Conservation (phyloP, 1,284 basidiomycete species). For the Stygiomarasmius scandens region DNA sequence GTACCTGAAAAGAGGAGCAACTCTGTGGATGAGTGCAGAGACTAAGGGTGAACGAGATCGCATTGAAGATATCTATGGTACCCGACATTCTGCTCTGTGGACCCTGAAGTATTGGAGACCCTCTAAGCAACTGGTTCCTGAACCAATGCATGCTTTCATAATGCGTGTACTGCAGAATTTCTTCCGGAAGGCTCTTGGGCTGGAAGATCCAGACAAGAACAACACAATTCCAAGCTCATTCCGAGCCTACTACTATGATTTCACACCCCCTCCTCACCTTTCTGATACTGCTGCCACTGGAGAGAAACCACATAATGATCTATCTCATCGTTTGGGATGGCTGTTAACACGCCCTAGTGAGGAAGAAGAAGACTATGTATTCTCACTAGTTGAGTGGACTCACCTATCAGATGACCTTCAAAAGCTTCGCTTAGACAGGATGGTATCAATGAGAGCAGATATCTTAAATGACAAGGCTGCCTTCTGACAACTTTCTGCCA, state of each 20-base stretch:
- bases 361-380: background rate
- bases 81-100: constrained; percentile 2
- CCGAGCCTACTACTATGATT: background rate
- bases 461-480: background rate
- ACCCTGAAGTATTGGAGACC: constrained; percentile 4
- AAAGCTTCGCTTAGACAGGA: background rate
- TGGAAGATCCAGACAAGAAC: background rate
- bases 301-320: background rate
- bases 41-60: background rate
- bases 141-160: constrained; percentile 4
- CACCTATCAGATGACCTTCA: background rate
- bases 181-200: background rate
- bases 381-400: constrained; percentile 1
- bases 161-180: background rate
- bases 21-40: background rate
- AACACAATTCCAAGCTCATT: background rate
- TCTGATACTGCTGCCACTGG: background rate
- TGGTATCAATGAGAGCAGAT: background rate
- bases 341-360: background rate
- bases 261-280: constrained; percentile 1
- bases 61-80: background rate
- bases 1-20: background rate
- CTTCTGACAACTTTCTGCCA: background rate
- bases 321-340: background rate
- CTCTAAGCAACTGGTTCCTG: background rate